Base-by-base conservation (phyloP, 495 filamentous ascomycete species). In the Stereocaulon alpinum region DNA sequence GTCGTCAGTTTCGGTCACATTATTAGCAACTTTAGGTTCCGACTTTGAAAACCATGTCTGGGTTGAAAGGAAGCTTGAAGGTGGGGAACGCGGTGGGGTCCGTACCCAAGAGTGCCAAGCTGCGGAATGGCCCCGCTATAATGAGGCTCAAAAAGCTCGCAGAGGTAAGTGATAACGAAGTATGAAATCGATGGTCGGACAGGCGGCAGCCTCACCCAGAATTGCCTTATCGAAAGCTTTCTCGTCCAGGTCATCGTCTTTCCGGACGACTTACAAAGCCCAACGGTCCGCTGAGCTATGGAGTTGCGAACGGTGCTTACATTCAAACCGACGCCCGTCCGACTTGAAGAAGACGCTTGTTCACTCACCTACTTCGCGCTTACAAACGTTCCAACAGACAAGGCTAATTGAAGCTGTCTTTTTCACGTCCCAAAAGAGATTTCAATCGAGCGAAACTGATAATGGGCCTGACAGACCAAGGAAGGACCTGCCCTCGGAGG, bases 401-500 rank as follows among this genome's bases (percentile, higher is more conserved):
- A 24, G 15, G 42, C 7, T 32, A 1, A 55, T n/a, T 11, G 18
- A 37, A 18, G 4, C 29, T 15, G 18, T 14, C 32, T 20, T 24
- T 32, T 48, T 5, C 24, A 50, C 10, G 18, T n/a, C 12, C 47
- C 30, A 4, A 18, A 20, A 32, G 37, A 55, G 43, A 37, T 4
- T 41, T 30, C n/a, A 49, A 14, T 58, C 57, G 5, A 63, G 51
- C 3, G 27, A 32, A 42, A 40, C 22, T 2, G 27, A 40, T 0
- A 42, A 56, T 51, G 45, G 20, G 10, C 30, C n/a, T n/a, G 40
- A 40, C 11, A 55, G 47, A n/a, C 50, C 42, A 17, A 58, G 55
- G 32, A 67, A 70, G 37, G 70, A 86, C 41, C 82, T 96, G 29
- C 92, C 93, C 24, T 96, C 92, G 1, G 79, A 86, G 61, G 69